Evolutionary conservation across 306 rosid genomes (phyloP).

Genomic region (Prunus davidiana): DNA sequence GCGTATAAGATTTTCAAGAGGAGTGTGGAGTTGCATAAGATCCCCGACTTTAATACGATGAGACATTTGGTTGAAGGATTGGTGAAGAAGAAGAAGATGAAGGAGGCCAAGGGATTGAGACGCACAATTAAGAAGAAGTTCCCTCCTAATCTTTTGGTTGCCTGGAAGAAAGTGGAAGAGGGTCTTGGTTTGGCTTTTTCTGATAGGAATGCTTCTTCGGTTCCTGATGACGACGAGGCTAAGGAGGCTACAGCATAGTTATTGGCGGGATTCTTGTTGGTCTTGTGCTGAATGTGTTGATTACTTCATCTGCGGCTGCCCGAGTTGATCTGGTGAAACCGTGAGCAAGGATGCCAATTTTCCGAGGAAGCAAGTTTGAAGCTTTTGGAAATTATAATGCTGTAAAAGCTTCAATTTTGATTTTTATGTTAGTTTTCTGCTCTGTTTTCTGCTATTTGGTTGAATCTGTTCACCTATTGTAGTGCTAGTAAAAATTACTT

Average conservation of each 20-base stretch:
- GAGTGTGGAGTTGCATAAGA: constrained; percentile 53
- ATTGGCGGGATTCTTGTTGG: not conserved
- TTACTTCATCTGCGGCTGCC: not conserved
- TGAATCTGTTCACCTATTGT: not conserved
- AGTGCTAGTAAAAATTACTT: not conserved
- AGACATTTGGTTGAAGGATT: constrained; percentile 55
- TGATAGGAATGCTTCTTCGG: constrained; percentile 14
- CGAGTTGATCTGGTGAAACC: not conserved
- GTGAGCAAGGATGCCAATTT: not conserved
- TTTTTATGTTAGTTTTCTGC: not conserved
- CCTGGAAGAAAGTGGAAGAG: constrained; percentile 59
- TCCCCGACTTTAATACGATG: constrained; percentile 56
- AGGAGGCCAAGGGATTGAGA: constrained; percentile 50
- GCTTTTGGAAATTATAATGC: not conserved
- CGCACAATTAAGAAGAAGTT: constrained; percentile 57
- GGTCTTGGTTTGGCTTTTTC: constrained; percentile 44
- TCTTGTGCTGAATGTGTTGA: not conserved
- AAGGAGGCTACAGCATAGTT: constrained; percentile 16
- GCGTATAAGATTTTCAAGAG: constrained; percentile 55
- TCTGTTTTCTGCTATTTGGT: not conserved
- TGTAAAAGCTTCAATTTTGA: constrained; percentile 19
- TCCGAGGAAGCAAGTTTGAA: constrained; percentile 14
- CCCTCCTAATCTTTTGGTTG: constrained; percentile 49
- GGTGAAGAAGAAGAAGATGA: constrained; percentile 43
- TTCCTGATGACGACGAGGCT: constrained; percentile 21